Percentiles rank a stretch among this genome's conserved stretches.
Conservation (phyloP, 768 basidiomycete genomes). For the Cubamyces sp. region DNA sequence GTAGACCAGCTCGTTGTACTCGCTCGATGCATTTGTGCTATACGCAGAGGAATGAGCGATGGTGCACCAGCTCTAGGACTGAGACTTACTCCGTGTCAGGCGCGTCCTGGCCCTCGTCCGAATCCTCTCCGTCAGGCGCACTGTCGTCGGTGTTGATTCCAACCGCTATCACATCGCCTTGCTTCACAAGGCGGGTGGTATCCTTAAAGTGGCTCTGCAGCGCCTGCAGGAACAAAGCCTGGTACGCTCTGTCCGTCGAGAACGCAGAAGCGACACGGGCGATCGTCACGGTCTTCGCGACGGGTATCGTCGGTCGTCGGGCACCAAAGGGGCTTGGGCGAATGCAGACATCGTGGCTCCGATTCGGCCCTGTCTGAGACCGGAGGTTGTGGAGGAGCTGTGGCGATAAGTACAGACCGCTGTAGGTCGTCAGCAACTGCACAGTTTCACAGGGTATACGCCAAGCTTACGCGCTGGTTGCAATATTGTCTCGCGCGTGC, state of each 20-base stretch:
- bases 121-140: conserved; percentile 1
- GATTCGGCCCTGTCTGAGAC: background rate
- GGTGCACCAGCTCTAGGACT: background rate
- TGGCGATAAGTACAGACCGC: conserved; percentile 25
- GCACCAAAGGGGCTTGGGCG: conserved; percentile 64
- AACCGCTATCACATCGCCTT: conserved; percentile 74
- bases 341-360: conserved; percentile 32
- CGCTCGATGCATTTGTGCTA: background rate
- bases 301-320: conserved; percentile 62
- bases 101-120: background rate
- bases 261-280: conserved; percentile 81
- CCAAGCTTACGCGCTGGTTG: conserved; percentile 13
- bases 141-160: conserved; percentile 56
- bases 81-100: conserved; percentile 4
- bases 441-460: background rate
- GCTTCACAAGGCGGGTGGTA: conserved; percentile 61
- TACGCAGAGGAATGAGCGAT: background rate
- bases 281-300: conserved; percentile 69
- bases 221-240: conserved; percentile 60
- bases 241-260: conserved; percentile 66
- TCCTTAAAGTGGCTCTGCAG: conserved; percentile 66
- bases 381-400: conserved; percentile 27
- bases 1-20: conserved; percentile 58
- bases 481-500: conserved; percentile 48
- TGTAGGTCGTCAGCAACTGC: background rate